phyloP scores from a whole-genome alignment of 495 filamentous ascomycete species.

The Daldinia decipiens region DNA sequence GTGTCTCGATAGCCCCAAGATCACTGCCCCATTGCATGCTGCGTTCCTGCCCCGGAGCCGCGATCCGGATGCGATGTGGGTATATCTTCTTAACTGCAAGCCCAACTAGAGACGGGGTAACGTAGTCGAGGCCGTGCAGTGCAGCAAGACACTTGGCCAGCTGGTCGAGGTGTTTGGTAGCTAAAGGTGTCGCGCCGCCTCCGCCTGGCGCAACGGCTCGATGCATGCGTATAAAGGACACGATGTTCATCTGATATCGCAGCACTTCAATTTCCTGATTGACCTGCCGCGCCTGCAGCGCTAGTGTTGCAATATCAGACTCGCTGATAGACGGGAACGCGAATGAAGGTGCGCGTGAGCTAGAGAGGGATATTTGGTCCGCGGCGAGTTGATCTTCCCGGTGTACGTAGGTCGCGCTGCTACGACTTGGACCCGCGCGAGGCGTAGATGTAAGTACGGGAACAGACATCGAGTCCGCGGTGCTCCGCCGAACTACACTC shows the following conservation, averaged over 20 bases:
- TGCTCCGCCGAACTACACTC: slow-evolving; percentile 43
- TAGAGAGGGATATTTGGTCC: slow-evolving; percentile 3
- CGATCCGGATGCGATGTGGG: slow-evolving; percentile 79
- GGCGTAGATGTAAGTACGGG: slow-evolving; percentile 5
- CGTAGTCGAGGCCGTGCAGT: slow-evolving; percentile 81
- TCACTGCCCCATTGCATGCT: slow-evolving; percentile 96
- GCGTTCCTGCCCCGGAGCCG: slow-evolving; percentile 74
- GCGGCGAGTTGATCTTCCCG: neutral
- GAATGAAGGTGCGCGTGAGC: neutral
- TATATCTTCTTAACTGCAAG: slow-evolving; percentile 92
- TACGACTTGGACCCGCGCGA: slow-evolving; percentile 15
- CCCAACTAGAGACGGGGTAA: slow-evolving; percentile 83
- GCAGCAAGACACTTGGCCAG: slow-evolving; percentile 79
- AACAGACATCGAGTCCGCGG: slow-evolving; percentile 17
- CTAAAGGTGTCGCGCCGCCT: slow-evolving; percentile 77
- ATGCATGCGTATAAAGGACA: slow-evolving; percentile 85
- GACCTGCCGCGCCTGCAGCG: slow-evolving; percentile 46
- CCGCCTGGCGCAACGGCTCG: slow-evolving; percentile 70
- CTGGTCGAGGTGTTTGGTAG: slow-evolving; percentile 78
- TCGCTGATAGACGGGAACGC: slow-evolving; percentile 32
- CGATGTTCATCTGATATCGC: slow-evolving; percentile 85
- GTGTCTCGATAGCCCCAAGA: slow-evolving; percentile 67
- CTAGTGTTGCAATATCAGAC: slow-evolving; percentile 52
- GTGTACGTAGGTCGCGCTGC: slow-evolving; percentile 5
- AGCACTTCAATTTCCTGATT: slow-evolving; percentile 68